Evolutionary conservation across 2,329 filamentous ascomycete species (phyloP).

Genomic region (Raffaelea albimanens): DNA sequence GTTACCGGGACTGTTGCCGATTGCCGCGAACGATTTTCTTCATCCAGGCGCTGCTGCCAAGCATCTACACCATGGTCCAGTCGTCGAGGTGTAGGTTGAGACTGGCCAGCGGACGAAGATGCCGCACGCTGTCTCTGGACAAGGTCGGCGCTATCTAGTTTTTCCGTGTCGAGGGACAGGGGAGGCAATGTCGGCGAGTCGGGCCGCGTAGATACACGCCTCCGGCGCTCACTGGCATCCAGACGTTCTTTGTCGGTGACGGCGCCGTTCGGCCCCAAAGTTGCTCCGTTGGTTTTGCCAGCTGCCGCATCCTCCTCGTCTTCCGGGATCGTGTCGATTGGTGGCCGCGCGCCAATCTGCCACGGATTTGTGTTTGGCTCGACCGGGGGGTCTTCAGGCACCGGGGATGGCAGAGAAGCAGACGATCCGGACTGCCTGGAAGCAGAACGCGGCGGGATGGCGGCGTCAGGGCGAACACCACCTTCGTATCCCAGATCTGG

Average conservation of each 20-base stretch:
- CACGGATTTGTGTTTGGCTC: conserved; percentile 13
- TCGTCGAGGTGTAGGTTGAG: background rate
- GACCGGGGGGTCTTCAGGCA: conserved; percentile 6
- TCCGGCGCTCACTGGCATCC: conserved; percentile 7
- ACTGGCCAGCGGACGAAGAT: background rate
- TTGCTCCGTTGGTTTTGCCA: background rate
- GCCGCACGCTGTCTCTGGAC: background rate
- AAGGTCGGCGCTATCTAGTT: background rate
- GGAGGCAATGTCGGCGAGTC: conserved; percentile 14
- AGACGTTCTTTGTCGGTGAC: background rate
- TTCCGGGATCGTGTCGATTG: conserved; percentile 11
- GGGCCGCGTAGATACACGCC: conserved; percentile 9
- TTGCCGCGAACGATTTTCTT: conserved; percentile 1
- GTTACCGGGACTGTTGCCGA: background rate
- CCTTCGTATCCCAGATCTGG: conserved; percentile 12
- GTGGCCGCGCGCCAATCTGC: conserved; percentile 10
- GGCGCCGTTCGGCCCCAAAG: background rate
- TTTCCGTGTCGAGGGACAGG: background rate
- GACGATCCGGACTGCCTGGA: conserved; percentile 1
- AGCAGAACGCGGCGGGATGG: background rate
- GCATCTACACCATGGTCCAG: conserved; percentile 8
- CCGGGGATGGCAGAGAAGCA: conserved; percentile 1
- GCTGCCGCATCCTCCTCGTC: background rate
- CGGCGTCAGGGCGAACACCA: conserved; percentile 1
- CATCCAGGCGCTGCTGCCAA: conserved; percentile 3